Evolutionary conservation across 805 yeast species (phyloP).

Genomic region (Ascoidea rubescens): DNA sequence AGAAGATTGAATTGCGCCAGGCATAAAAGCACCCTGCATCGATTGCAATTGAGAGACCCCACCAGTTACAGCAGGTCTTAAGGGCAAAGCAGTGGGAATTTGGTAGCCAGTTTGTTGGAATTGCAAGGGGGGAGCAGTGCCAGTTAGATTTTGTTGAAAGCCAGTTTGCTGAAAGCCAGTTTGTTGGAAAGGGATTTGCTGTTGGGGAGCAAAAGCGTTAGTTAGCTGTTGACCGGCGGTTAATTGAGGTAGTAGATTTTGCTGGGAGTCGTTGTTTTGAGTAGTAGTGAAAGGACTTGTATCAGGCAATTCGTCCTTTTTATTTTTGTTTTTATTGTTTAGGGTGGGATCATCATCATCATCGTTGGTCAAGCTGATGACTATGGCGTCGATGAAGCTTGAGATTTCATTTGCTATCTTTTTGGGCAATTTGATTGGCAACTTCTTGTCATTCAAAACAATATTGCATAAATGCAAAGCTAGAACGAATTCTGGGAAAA

Average conservation of each 20-base stretch:
- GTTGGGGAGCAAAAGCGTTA: conserved; percentile 18
- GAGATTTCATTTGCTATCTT: conserved; percentile 72
- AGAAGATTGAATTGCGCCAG: conserved; percentile 16
- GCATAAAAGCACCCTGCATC: conserved; percentile 11
- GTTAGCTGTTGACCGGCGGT: conserved; percentile 20
- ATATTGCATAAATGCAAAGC: conserved; percentile 78
- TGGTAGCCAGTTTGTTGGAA: conserved; percentile 14
- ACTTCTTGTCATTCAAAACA: conserved; percentile 61
- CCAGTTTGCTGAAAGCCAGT: conserved; percentile 26
- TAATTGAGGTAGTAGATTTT: conserved; percentile 20
- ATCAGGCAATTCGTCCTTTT: background rate
- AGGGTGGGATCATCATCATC: conserved; percentile 8
- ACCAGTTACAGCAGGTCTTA: conserved; percentile 42
- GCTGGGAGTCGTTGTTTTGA: background rate
- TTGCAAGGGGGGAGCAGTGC: conserved; percentile 14
- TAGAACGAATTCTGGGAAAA: conserved; percentile 90
- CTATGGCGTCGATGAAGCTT: conserved; percentile 81
- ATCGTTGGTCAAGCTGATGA: conserved; percentile 57
- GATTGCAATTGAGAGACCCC: conserved; percentile 5
- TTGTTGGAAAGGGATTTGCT: conserved; percentile 26
- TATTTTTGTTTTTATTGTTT: conserved; percentile 19
- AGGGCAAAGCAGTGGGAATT: background rate
- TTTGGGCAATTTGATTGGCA: conserved; percentile 62
- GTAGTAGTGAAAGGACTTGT: background rate
- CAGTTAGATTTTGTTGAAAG: conserved; percentile 16